Evolutionary conservation across 2,329 filamentous ascomycete genomes (phyloP), one percentile per base, ranked within the genome.

Genomic region (Decorospora gaudefroyi): DNA sequence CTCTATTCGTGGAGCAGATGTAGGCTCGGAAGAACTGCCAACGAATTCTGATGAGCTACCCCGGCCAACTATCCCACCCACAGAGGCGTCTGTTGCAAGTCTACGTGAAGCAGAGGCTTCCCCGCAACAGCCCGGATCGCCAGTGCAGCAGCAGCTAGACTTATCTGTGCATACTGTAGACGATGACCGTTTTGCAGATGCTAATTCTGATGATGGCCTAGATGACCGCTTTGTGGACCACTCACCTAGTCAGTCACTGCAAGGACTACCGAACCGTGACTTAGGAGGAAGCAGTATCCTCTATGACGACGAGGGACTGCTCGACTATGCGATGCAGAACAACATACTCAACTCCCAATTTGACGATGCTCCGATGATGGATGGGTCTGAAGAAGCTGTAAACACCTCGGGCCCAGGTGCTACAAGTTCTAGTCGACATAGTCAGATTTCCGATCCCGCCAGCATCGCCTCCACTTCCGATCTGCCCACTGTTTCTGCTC

Each of bases 181-280:
- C 40, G 68, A 71, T 26, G 70, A 74, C 44, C 55, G 70, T 13
- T 74, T 73, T 54, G 70, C 72, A 13, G 71, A 75, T 55, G 71
- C 71, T 26, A 57, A 53, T 13, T 70, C 69, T n/a, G 67, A 72
- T 13, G 64, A 70, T 16, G 63, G 64, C 1, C 26, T 59, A 22
- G 49, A 55, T 22, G 49, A 42, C 6, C 53, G 36, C 26, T 49
- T 37, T 6, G 42, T 53, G 26, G 35, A 29, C 18, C 34, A 46
- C 12, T 49, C 40, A 9, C 25, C 27, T n/a, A 21, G 19, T 25
- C 52, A 49, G 11, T 51, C 54, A 6, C 45, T 22, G 4, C 47
- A 53, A 13, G 43, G 38, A 22, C 33, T 51, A 19, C 41, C 42
- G 17, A 32, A 25, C 10, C 53, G 37, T 23, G 55, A 59, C 7